A percentile compares a stretch with the other conserved stretches of the same genome.
Conservation (phyloP, 2,329 filamentous ascomycete genomes). For the Didymella lethalis region DNA sequence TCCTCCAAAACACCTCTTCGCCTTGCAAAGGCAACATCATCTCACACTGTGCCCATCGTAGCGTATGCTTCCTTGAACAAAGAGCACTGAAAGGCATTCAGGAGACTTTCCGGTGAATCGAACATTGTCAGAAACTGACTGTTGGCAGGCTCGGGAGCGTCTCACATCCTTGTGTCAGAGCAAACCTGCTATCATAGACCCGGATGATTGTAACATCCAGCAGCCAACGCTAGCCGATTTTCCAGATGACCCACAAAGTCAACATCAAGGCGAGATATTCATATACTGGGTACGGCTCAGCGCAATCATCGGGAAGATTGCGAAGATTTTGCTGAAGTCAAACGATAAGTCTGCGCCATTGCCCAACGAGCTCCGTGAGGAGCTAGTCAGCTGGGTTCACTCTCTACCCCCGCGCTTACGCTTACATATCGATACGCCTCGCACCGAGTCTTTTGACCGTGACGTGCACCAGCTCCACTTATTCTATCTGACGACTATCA, state of each 20-base stretch:
- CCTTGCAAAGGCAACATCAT: background rate
- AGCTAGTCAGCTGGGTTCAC: background rate
- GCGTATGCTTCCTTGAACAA: background rate
- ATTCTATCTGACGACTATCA: conserved; percentile 35
- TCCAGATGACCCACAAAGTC: conserved; percentile 27
- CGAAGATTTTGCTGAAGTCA: background rate
- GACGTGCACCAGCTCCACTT: conserved; percentile 35
- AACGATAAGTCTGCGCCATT: background rate
- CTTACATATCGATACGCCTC: background rate
- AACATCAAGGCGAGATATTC: conserved; percentile 35
- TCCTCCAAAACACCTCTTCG: background rate
- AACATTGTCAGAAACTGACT: background rate
- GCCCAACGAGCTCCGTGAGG: background rate
- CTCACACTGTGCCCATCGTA: background rate
- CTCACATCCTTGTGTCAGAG: conserved; percentile 34
- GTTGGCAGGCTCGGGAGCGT: conserved; percentile 29
- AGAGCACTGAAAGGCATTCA: background rate
- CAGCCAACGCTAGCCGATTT: conserved; percentile 32
- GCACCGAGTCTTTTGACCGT: background rate
- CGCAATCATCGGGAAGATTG: conserved; percentile 32
- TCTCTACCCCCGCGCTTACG: background rate
- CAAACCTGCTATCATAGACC: conserved; percentile 35
- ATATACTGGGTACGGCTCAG: conserved; percentile 36
- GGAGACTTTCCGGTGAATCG: background rate
- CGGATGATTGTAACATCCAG: conserved; percentile 32